Conservation (phyloP, 2,329 filamentous ascomycete species). For the Didymella pinodella region DNA sequence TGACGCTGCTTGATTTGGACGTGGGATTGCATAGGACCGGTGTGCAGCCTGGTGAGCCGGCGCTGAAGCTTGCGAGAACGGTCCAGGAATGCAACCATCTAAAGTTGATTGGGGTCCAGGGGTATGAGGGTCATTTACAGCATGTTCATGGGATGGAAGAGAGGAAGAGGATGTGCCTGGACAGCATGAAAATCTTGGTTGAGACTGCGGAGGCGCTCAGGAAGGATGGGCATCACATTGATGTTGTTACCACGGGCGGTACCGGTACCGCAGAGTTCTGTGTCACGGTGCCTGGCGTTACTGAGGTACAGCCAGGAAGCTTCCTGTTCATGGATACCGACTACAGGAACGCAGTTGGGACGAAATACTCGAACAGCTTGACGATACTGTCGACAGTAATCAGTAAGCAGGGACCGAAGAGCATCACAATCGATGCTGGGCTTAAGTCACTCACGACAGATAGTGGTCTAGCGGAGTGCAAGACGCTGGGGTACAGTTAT, state of each 20-base stretch:
- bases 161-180: constrained; percentile 54
- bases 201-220: constrained; percentile 55
- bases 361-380: constrained; percentile 59
- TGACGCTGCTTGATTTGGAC: constrained; percentile 59
- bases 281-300: constrained; percentile 59
- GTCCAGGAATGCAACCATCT: constrained; percentile 51
- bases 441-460: constrained; percentile 62
- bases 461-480: constrained; percentile 60
- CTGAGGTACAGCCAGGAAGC: constrained; percentile 63
- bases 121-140: constrained; percentile 63
- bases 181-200: constrained; percentile 57
- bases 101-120: constrained; percentile 59
- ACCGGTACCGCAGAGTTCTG: constrained; percentile 64
- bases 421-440: constrained; percentile 60
- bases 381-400: constrained; percentile 60
- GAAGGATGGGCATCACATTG: constrained; percentile 54
- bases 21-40: constrained; percentile 62
- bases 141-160: constrained; percentile 58
- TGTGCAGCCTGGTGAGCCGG: constrained; percentile 54
- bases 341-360: constrained; percentile 62
- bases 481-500: constrained; percentile 53
- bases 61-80: constrained; percentile 52
- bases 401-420: constrained; percentile 56
- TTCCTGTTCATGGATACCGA: constrained; percentile 68
- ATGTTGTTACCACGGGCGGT: constrained; percentile 62